Evolutionary conservation across 2,329 filamentous ascomycete species (phyloP), one percentile per base, ranked within the genome.

Genomic region (Xylaria sp.): DNA sequence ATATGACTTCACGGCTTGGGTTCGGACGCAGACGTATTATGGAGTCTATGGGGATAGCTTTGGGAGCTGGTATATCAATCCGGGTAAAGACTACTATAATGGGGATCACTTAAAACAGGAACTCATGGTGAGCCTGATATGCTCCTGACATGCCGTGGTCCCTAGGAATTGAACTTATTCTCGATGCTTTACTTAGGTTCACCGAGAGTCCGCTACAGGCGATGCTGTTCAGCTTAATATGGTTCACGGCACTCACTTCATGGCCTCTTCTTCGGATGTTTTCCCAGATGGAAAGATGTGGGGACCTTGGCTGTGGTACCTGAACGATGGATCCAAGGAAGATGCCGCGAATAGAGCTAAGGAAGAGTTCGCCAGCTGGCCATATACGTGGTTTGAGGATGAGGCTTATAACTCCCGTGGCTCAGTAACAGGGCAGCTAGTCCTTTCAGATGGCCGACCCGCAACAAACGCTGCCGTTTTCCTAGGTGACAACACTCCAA

Each of bases 161-260:
- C 20, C 2, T 1, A 17, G 17, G 1, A 51, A 31, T 20, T 0
- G 42, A 15, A 33, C 49, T 55, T 3, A 55, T 27, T 10, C 13
- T 45, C 10, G 51, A 38, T 22, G 15, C 31, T 22, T 27, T 38
- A 9, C 39, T 3, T 56, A 71, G 70, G 66, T 85, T 2, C 84
- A 86, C 66, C 81, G 84, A 5, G 84, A 86, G 70, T 83, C 79
- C 3, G 69, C 76, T 5, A 85, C 83, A 0, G 84, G 84, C 5
- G 84, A 86, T 65, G 79, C 80, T 0, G 84, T 86, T 2, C 82
- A 85, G 66, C 75, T 86, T 42, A 86, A 86, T 72, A 85, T 86
- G 81, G 79, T 86, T 38, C 84, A 86, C 69, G 84, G 84, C 38
- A 85, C 84, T 0, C 82, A 84, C 70, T 83, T 82, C 69, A 76